Evolutionary conservation across 352 stramenopile genomes (phyloP), one percentile per base, ranked within the genome.

Genomic region (Globisporangium iwayamae): DNA sequence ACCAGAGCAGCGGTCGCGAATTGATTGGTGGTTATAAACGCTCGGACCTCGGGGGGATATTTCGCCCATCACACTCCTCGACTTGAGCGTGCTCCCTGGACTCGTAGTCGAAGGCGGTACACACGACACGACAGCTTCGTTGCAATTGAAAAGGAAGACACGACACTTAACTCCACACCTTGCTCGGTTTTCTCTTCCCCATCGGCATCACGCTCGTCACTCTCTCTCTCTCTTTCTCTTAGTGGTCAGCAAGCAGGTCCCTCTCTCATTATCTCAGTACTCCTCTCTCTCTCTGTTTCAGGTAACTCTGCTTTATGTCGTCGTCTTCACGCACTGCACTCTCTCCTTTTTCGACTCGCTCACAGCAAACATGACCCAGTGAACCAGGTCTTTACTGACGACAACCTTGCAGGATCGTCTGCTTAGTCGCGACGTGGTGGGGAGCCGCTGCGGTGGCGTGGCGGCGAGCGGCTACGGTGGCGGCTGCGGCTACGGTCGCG

Each of bases 381-480:
- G 18, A 6, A 43, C 30, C 36, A n/a, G 36, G 41, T 28, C 34
- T 11, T 51, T 25, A 45, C 53, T 10, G 36, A 59, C 28, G 20
- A 39, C 20, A 58, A 10, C 59, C 50, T 18, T 41, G 25, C 32
- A 62, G 36, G 18, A 22, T 3, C 41, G 30, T 56, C 39, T 28
- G 61, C 59, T 85, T 87, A 85, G 56, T 87, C 75, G 68, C 76
- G 75, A 68, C 76, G 76, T 67, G 74, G 63, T 34, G 68, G 67
- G 72, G 76, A 86, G 60, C 71, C 68, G 63, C 76, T 84, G 68
- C 73, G 68, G 43, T 63, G 54, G n/a, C 63, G 71, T n/a, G 72
- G 75, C 38, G 72, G 74, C 36, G 72, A 79, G 56, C 79, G 73
- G 58, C 77, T 81, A 53, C 77, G 74, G 60, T 74, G 68, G 56